A percentile compares a stretch with the other conserved stretches of the same genome.
These are phyloP conservation scores for Adansonia madagascariensis DNA, from an alignment of 441 rosid genomes.

Conservation along the genomic window DNA sequence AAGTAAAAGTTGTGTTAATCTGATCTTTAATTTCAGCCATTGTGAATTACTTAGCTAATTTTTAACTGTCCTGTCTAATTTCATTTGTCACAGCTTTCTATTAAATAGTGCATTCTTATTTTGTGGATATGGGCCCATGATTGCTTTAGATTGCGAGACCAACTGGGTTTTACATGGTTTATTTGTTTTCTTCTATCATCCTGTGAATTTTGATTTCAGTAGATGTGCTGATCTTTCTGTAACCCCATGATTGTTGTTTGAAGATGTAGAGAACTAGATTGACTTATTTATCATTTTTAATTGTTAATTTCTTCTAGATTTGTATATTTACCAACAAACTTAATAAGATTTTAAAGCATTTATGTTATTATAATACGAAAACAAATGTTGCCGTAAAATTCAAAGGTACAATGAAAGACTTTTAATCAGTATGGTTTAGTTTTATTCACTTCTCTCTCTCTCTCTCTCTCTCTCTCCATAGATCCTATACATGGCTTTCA, in stretches of 20 bases:
- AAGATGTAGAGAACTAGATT: neutral
- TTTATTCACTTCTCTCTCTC: neutral
- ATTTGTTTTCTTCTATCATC: neutral
- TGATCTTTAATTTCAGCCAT: neutral
- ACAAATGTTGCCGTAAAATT: neutral
- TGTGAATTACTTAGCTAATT: neutral
- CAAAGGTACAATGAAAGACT: neutral
- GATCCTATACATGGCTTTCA: constrained; percentile 10
- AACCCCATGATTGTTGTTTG: neutral
- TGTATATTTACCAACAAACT: neutral
- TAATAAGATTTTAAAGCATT: neutral
- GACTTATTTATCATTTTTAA: constrained; percentile 6
- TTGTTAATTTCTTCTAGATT: neutral
- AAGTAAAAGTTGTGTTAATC: neutral
- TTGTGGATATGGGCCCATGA: neutral
- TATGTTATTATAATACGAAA: neutral
- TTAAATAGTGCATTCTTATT: neutral
- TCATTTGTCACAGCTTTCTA: constrained; percentile 4
- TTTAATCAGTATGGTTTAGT: neutral
- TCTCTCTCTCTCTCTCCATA: neutral
- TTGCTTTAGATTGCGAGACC: constrained; percentile 3
- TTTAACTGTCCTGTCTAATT: neutral
- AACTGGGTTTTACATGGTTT: neutral
- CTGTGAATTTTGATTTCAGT: neutral
- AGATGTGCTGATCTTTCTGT: neutral